A percentile compares a stretch with the other conserved stretches of the same genome.
phyloP scores from a whole-genome alignment of 192 early-diverging fungal genomes.

The Spizellomyces sp. region DNA sequence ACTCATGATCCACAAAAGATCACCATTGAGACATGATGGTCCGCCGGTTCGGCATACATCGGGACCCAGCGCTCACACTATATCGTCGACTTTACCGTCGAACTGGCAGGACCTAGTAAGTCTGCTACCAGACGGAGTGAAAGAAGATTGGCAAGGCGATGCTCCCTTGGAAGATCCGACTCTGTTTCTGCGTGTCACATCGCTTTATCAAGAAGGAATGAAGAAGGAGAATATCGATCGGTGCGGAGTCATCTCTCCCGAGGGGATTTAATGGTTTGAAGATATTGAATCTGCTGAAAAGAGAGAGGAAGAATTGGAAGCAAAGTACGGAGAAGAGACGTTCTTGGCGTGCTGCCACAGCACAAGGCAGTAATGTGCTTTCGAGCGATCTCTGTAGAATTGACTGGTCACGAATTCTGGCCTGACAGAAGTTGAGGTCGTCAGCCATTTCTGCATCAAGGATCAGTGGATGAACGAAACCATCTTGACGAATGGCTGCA shows the following conservation, averaged over 20 bases:
- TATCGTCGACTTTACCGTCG: background rate
- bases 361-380: background rate
- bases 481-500: no score
- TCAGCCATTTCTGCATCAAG: no score
- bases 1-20: conserved; percentile 3
- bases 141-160: conserved; percentile 3
- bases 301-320: background rate
- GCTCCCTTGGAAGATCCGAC: conserved; percentile 2
- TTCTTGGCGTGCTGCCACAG: background rate
- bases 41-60: background rate
- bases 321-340: background rate
- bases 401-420: background rate
- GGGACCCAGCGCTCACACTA: background rate
- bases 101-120: no score
- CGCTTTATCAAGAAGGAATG: conserved; percentile 1
- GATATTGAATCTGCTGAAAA: conserved; percentile 3
- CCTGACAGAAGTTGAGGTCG: no score
- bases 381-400: background rate
- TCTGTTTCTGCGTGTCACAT: background rate
- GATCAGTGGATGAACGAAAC: no score
- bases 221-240: conserved; percentile 1
- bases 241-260: conserved; percentile 1
- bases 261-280: conserved; percentile 1
- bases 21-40: background rate
- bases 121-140: conserved; percentile 1